These are phyloP conservation scores for Penicillium sp. DNA, from an alignment of 2,329 filamentous ascomycete genomes.

Conservation along the genomic window DNA sequence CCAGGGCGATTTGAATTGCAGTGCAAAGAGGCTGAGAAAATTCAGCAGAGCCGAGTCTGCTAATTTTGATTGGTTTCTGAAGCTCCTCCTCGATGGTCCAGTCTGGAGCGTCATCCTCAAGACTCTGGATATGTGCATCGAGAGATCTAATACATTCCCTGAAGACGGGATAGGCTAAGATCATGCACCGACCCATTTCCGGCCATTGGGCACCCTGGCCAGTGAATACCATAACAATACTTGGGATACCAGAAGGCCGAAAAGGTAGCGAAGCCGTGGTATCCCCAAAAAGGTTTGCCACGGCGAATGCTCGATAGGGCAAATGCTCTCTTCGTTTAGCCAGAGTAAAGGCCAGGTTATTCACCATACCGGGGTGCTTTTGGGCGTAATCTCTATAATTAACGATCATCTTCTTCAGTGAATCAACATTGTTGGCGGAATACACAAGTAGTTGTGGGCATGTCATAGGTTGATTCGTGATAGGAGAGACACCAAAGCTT, in stretches of 20 bases:
- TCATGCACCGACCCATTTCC: conserved; percentile 3
- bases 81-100: conserved; percentile 6
- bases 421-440: conserved; percentile 22
- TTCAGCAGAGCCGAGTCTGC: conserved; percentile 3
- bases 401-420: conserved; percentile 23
- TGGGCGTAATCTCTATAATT: conserved; percentile 20
- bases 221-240: conserved; percentile 3
- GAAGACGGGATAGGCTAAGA: not conserved
- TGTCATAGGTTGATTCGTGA: not conserved
- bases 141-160: not conserved
- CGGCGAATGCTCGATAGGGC: conserved; percentile 12
- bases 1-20: conserved; percentile 19
- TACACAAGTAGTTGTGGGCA: conserved; percentile 19
- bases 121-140: not conserved
- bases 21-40: conserved; percentile 18
- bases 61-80: not conserved
- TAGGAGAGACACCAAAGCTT: conserved; percentile 3
- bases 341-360: conserved; percentile 26
- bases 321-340: conserved; percentile 17
- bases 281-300: not conserved
- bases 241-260: not conserved
- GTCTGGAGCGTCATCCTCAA: not conserved
- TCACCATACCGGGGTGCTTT: conserved; percentile 12
- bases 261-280: not conserved
- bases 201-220: conserved; percentile 10